Conservation (phyloP, 192 early-diverging fungal genomes). For the Radiomyces spectabilis region DNA sequence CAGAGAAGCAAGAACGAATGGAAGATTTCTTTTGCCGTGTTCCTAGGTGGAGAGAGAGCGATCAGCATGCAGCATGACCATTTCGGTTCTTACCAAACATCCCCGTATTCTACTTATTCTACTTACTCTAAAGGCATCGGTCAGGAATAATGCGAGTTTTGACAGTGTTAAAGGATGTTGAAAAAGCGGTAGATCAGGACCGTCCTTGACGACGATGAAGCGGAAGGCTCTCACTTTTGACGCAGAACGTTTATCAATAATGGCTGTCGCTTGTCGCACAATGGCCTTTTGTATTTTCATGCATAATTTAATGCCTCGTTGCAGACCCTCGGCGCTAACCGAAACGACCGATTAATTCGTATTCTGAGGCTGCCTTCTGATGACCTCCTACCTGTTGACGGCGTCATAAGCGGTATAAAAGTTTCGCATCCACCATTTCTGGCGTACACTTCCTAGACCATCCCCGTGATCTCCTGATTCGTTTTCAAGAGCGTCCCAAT, state of each 20-base stretch:
- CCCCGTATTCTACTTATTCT: too few species aligned
- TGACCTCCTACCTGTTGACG: conserved; percentile 48
- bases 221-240: conserved; percentile 71
- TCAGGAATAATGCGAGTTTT: conserved; percentile 77
- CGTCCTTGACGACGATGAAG: conserved; percentile 60
- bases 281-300: conserved; percentile 71
- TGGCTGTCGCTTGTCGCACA: conserved; percentile 67
- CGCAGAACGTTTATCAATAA: conserved; percentile 76
- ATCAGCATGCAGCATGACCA: conserved; percentile 8
- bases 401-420: conserved; percentile 92
- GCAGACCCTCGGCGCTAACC: conserved; percentile 21
- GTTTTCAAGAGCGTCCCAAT: conserved; percentile 7
- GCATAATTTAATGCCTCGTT: conserved; percentile 59
- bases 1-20: conserved; percentile 74
- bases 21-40: conserved; percentile 57
- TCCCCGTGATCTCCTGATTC: background rate
- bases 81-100: too few species aligned
- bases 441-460: conserved; percentile 3
- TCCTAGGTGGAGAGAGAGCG: conserved; percentile 52
- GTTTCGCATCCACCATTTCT: conserved; percentile 60
- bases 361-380: too few species aligned
- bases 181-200: conserved; percentile 44
- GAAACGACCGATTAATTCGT: too few species aligned
- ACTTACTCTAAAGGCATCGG: conserved; percentile 64
- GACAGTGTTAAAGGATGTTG: conserved; percentile 55